Base-by-base conservation (phyloP, 129 eudicot species). In the Glebionis coronaria region DNA sequence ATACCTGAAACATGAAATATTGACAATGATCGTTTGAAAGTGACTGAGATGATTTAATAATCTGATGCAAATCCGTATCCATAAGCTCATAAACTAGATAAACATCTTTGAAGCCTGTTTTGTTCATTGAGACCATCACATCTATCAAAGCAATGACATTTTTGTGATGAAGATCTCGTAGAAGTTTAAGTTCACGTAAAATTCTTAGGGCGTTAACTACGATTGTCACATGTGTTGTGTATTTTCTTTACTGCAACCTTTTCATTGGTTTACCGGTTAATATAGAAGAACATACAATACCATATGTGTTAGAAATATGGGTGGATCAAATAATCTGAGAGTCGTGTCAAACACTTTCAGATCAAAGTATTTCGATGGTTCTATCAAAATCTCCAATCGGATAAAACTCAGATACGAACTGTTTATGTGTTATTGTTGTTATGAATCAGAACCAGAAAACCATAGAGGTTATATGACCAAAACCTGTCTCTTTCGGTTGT, bases 51-150 rank as follows among this genome's bases (percentile, higher is more conserved):
- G 90, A 87, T 81, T 80, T 84, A 60, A 87, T 76, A 74, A 87
- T 84, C 61, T 84, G 86, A 70, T 84, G 86, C 73, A 84, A 76
- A 75, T 84, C 83, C 0, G 81, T 80, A 55, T 84, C 90, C 90
- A 87, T 87, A 62, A 87, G 84, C 71, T 87, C 95, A 61, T 87
- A 84, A 58, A 84, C 95, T 69, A 84, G 56, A 73, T 87, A 87
- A n/a, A 84, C 88, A 67, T 87, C 88, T 72, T 84, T 82, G 72
- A 84, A 87, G 61, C 82, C 79, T 69, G 81, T 76, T 64, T 61
- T 79, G 6, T 81, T 80, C 47, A 54, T 63, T 4, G 90, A 87
- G 50, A 82, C 77, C 95, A 84, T 84, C 15, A 81, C 87, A 61
- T 87, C 95, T 70, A 76, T 87, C 20, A 87, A 76, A 45, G 74